These are phyloP conservation scores for Fusarium continuum DNA, from an alignment of 2,329 filamentous ascomycete species.

Conservation along the genomic window DNA sequence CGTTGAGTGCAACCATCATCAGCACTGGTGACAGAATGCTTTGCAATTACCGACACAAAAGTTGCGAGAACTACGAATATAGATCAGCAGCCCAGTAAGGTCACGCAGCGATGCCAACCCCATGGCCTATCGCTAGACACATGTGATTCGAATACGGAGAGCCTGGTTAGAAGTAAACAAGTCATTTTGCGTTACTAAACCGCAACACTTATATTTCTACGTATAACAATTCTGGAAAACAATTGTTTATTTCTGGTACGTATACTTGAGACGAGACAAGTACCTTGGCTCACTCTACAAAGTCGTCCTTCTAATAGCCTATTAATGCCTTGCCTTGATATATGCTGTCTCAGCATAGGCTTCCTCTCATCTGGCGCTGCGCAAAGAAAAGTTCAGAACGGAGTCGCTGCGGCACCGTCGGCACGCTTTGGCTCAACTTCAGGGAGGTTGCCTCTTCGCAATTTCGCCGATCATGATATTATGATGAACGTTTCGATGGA, in stretches of 20 bases:
- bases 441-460: constrained; percentile 36
- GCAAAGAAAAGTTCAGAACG: constrained; percentile 16
- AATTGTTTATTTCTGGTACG: neutral
- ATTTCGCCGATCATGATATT: constrained; percentile 29
- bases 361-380: constrained; percentile 32
- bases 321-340: constrained; percentile 30
- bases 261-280: neutral
- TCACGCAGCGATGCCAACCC: neutral
- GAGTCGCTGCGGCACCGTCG: constrained; percentile 30
- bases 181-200: neutral
- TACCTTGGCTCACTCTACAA: neutral
- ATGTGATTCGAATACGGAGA: neutral
- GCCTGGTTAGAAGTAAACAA: neutral
- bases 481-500: constrained; percentile 23
- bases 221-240: neutral
- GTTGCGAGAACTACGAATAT: neutral
- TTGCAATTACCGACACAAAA: neutral
- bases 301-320: constrained; percentile 38
- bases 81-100: neutral
- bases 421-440: constrained; percentile 15
- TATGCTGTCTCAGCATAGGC: constrained; percentile 35
- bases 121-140: neutral
- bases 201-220: neutral
- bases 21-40: neutral
- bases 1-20: neutral